phyloP scores from a whole-genome alignment of 2,329 filamentous ascomycete genomes.

The Aspergillus latus region DNA sequence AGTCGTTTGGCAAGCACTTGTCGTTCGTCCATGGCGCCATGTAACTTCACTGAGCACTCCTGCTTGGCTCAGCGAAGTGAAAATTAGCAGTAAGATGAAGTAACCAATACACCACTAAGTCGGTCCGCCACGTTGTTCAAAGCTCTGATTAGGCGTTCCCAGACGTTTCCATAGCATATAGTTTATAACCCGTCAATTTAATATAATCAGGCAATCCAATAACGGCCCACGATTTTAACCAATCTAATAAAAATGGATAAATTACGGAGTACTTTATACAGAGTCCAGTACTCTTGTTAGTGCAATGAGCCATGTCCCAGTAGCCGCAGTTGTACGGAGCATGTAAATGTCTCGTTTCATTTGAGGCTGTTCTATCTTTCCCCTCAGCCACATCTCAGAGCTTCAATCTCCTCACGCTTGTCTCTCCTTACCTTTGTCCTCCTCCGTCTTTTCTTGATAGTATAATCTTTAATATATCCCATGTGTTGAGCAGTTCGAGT shows the following conservation, averaged over 20 bases:
- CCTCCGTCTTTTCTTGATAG: background rate
- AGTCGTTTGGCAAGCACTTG: background rate
- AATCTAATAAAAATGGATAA: slow-evolving; percentile 1
- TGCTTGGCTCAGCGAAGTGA: too few relatives aligned
- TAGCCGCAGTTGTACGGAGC: background rate
- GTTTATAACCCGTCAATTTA: background rate
- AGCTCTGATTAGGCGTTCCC: background rate
- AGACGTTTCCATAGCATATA: background rate
- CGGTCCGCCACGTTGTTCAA: background rate
- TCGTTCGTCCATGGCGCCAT: background rate
- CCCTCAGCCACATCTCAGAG: slow-evolving; percentile 2
- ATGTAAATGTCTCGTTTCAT: background rate
- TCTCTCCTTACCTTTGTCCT: background rate
- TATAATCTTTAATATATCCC: slow-evolving; percentile 1
- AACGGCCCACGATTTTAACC: slow-evolving; percentile 13
- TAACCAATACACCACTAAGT: background rate
- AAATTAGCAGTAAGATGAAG: background rate
- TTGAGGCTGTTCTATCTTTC: background rate
- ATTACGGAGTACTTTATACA: background rate
- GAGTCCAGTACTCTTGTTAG: background rate
- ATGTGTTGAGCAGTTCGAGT: background rate
- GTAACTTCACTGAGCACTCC: too few relatives aligned
- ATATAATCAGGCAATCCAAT: slow-evolving; percentile 1
- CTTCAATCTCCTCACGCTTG: background rate
- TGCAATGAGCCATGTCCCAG: background rate